Evolutionary conservation across 768 basidiomycete species (phyloP).

Genomic region (Neoboletus brunneissimus): DNA sequence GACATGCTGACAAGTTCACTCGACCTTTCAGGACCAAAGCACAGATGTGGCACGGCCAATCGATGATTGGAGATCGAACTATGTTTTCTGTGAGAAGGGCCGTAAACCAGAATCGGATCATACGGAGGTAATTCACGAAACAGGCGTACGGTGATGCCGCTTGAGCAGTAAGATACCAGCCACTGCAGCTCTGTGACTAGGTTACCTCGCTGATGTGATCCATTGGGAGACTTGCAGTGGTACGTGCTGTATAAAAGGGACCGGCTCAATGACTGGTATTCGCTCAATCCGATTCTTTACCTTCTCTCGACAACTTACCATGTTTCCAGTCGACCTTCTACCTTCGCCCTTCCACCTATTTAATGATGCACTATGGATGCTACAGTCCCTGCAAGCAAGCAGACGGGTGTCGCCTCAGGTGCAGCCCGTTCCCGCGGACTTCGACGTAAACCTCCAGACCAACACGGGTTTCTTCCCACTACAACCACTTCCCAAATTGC

Average conservation of each 20-base stretch:
- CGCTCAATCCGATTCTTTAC: constrained; percentile 4
- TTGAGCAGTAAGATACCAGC: constrained; percentile 26
- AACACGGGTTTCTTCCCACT: constrained; percentile 85
- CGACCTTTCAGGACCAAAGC: constrained; percentile 16
- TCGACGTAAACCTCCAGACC: constrained; percentile 45
- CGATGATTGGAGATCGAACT: constrained; percentile 20
- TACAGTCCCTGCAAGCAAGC: constrained; percentile 42
- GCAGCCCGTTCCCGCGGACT: constrained; percentile 42
- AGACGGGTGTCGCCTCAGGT: constrained; percentile 29
- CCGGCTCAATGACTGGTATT: background rate
- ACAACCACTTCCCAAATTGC: constrained; percentile 55
- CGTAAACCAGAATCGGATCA: constrained; percentile 21
- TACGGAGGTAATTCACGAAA: constrained; percentile 21
- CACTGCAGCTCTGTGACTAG: constrained; percentile 33
- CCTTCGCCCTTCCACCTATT: constrained; percentile 54
- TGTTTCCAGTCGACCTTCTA: constrained; percentile 40
- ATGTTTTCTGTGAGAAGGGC: constrained; percentile 16
- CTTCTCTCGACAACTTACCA: constrained; percentile 12
- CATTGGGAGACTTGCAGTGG: constrained; percentile 29
- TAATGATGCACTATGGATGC: constrained; percentile 43
- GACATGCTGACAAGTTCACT: constrained; percentile 13
- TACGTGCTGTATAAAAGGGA: constrained; percentile 32
- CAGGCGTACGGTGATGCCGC: constrained; percentile 29
- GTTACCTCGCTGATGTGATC: constrained; percentile 34
- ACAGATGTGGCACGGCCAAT: constrained; percentile 26